These are phyloP conservation scores for Dryas integrifolia DNA, from an alignment of 331 rosid genomes.

Conservation along the genomic window DNA sequence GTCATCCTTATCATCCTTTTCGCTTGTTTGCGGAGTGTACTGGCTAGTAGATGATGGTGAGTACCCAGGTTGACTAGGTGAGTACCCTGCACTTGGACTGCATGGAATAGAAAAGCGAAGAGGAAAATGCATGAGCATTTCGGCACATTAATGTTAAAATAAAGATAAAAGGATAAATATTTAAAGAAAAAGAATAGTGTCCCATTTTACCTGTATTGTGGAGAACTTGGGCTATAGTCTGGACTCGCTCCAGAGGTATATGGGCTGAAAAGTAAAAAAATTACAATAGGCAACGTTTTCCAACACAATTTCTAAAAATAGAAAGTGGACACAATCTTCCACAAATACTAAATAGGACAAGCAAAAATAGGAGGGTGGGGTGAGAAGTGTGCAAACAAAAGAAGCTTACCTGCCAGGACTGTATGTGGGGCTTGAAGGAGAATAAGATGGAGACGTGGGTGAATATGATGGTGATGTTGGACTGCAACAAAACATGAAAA, in stretches of 20 bases:
- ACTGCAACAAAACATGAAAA: conserved; percentile 42
- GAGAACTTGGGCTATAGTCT: conserved; percentile 91
- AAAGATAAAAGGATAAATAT: neutral
- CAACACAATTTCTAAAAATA: neutral
- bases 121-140: neutral
- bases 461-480: conserved; percentile 98
- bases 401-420: conserved; percentile 88
- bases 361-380: neutral
- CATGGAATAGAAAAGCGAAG: conserved; percentile 1
- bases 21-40: conserved; percentile 81
- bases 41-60: conserved; percentile 96
- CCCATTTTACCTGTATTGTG: conserved; percentile 66
- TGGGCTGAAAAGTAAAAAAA: conserved; percentile 50
- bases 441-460: conserved; percentile 92
- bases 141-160: neutral
- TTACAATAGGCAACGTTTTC: neutral
- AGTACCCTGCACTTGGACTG: conserved; percentile 95
- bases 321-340: neutral
- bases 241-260: conserved; percentile 79
- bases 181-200: neutral
- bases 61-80: conserved; percentile 99
- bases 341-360: neutral
- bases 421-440: conserved; percentile 96
- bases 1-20: conserved; percentile 56
- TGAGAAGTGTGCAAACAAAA: neutral